Evolutionary conservation across 2,329 filamentous ascomycete genomes (phyloP), one percentile per base, ranked within the genome.

Genomic region (Diaporthe amygdali): DNA sequence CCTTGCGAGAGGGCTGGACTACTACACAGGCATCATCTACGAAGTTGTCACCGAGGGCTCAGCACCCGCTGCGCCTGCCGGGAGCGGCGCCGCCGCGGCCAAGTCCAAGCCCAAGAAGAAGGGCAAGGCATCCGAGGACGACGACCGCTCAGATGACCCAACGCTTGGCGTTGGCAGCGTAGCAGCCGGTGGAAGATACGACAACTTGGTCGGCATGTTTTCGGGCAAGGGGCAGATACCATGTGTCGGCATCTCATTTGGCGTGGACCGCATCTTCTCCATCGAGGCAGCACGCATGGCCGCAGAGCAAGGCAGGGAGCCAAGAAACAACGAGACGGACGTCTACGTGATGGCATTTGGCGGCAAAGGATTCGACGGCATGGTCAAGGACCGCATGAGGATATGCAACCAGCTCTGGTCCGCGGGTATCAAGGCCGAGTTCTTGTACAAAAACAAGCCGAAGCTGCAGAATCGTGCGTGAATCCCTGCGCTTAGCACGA

Each of bases 311-410:
- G 88, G 84, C 54, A 44, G 44, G 30, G 66, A 69, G 51, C 63
- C 54, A 8, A 73, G 69, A 12, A 56, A 66, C 74, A 94, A 92
- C 78, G 93, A 96, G 76, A 92, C 95, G 3, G 95, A 98, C 78
- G 95, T 95, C 55, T 98, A 91, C 82, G 93, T 98, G 78, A 98
- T 98, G 95, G 95, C 95, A 0, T 95, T 98, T 78, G 95, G 94
- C 68, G 93, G 94, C 67, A 96, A 95, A 82, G 93, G 91, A 25
- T 96, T 95, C 81, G 92, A 88, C 20, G 94, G 94, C 55, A 86
- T 97, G 74, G 83, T 97, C 68, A 90, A 91, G 75, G 93, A 98
- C 85, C 92, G 96, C 75, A 95, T 98, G 90, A 85, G 90, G 32
- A 88, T 98, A 46, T 92, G 92, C 71, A 88, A 90, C 75, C 87